Base-by-base conservation (phyloP, 1,284 basidiomycete genomes). In the Coniferiporia sulphurascens region DNA sequence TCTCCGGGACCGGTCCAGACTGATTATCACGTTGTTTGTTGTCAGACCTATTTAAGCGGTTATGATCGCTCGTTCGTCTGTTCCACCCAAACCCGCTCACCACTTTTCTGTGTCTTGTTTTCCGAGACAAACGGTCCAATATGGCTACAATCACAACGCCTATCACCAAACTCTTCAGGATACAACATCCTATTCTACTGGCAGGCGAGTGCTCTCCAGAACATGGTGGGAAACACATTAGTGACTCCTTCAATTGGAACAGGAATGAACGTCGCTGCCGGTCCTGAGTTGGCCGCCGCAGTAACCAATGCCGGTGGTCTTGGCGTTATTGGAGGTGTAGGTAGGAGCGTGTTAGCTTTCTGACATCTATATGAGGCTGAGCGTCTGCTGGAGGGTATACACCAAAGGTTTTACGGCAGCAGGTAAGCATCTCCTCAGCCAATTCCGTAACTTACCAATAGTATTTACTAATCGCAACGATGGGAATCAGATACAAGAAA, bases 231-330 rank as follows among this genome's bases (percentile, higher is more conserved):
- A 21, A 45, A 21, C 48, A 32, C n/a, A 35, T 27, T 48, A 10
- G 32, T 8, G 17, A 32, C 17, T 51, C 15, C 9, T 38, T 35
- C 45, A 48, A 41, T 53, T 41, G 45, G 35, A 58, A 12, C 7
- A 75, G 88, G 90, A 17, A 93, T 93, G 91, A 93, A 93, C 68
- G 87, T 91, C 17, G 91, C 91, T 41, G 89, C 92, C 52, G 92
- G 92, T 15, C 90, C 92, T 17, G 89, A 91, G 70, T 82, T 94
- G 17, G 89, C 91, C 17, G 93, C 93, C 49, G 93, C 91, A 43
- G 91, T 93, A 57, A 89, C 86, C 43, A 95, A 94, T 67, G 92
- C 91, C 38, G 90, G 90, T 49, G 93, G 93, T 53, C 69, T 95
- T 36, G 93, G 93, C 61, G 91, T 94, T 59, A 91, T 95, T 63